phyloP scores from a whole-genome alignment of 495 filamentous ascomycete genomes.

The Rhizodiscina lignyota region DNA sequence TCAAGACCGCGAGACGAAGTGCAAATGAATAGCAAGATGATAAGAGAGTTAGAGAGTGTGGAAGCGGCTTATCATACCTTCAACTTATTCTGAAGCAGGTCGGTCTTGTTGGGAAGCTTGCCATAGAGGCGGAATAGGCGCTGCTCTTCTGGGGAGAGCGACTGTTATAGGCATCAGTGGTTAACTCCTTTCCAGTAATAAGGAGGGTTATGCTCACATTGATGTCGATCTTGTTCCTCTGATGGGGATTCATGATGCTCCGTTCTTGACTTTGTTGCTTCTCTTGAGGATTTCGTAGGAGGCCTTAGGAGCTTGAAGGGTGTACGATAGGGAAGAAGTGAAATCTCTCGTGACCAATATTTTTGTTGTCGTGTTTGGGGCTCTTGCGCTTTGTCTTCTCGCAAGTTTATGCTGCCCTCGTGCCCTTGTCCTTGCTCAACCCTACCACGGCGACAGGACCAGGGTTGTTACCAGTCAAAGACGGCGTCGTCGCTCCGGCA shows the following conservation, averaged over 20 bases:
- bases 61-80: constrained; percentile 31
- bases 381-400: too few relatives aligned
- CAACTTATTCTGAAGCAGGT: constrained; percentile 94
- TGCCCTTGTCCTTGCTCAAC: too few relatives aligned
- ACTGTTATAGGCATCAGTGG: constrained; percentile 30
- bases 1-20: constrained; percentile 1
- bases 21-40: background rate
- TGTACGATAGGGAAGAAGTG: too few relatives aligned
- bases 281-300: too few relatives aligned
- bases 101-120: constrained; percentile 88
- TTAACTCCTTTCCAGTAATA: constrained; percentile 3
- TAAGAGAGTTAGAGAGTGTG: constrained; percentile 1
- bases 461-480: too few relatives aligned
- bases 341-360: too few relatives aligned
- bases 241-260: constrained; percentile 73
- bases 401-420: too few relatives aligned
- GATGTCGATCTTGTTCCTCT: constrained; percentile 93
- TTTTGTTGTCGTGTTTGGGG: too few relatives aligned
- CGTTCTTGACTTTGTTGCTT: constrained; percentile 1
- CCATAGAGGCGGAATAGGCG: constrained; percentile 91
- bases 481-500: too few relatives aligned
- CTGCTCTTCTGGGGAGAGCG: constrained; percentile 80
- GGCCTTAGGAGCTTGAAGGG: too few relatives aligned
- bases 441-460: too few relatives aligned
- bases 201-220: constrained; percentile 49